A percentile compares a stretch with the other conserved stretches of the same genome.
Evolutionary conservation across 2,329 filamentous ascomycete species (phyloP).

Genomic region (Fusarium continuum): DNA sequence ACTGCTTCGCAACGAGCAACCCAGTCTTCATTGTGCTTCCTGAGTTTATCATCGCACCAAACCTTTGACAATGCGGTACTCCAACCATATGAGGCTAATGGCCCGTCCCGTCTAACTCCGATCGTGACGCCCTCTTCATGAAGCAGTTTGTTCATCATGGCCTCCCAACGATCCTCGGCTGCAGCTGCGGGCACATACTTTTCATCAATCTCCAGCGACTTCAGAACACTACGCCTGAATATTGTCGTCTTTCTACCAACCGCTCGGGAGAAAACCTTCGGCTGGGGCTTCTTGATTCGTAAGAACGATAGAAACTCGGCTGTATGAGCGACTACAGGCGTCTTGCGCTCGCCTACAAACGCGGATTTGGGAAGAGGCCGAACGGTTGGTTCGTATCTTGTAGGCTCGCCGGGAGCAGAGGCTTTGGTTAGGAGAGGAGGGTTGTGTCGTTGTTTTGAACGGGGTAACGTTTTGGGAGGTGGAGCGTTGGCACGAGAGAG

Average conservation of each 20-base stretch:
- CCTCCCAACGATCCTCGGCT: constrained; percentile 62
- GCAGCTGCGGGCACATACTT: constrained; percentile 44
- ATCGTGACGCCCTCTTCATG: constrained; percentile 18
- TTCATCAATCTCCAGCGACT: constrained; percentile 52
- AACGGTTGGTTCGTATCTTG: constrained; percentile 58
- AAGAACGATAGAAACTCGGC: constrained; percentile 70
- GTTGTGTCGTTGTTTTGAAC: constrained; percentile 23
- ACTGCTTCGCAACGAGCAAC: constrained; percentile 54
- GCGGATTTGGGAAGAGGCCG: constrained; percentile 59
- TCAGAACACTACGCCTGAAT: constrained; percentile 54
- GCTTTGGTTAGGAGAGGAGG: constrained; percentile 48
- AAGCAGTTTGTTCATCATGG: constrained; percentile 45
- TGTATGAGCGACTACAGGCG: constrained; percentile 65
- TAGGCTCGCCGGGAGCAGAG: constrained; percentile 48
- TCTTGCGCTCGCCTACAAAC: constrained; percentile 52
- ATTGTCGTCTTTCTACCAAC: constrained; percentile 61
- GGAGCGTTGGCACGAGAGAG: constrained; percentile 31
- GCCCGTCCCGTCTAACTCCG: constrained; percentile 2
- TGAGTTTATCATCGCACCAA: constrained; percentile 47
- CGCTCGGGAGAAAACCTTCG: constrained; percentile 64
- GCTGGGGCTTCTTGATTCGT: constrained; percentile 72
- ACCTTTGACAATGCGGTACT: constrained; percentile 44
- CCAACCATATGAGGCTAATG: constrained; percentile 44
- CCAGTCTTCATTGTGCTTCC: constrained; percentile 50
- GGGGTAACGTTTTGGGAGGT: not conserved